Conservation (phyloP, 257 asterid genomes). For the Lithospermum erythrorhizon region DNA sequence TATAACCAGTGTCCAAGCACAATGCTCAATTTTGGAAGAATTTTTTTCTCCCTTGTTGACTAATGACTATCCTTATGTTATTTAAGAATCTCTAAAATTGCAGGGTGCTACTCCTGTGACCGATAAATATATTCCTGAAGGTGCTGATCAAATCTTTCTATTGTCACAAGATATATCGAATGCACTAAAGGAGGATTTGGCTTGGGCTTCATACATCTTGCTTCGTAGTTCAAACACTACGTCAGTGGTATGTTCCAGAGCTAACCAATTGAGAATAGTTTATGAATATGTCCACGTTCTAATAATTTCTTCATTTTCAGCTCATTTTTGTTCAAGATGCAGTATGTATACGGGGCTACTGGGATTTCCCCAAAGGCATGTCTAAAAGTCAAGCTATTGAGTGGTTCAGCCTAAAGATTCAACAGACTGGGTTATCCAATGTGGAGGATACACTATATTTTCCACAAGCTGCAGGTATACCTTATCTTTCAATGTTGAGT, state of each 20-base stretch:
- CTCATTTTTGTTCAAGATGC: constrained; percentile 51
- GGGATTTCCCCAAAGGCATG: constrained; percentile 52
- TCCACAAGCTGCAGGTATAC: constrained; percentile 48
- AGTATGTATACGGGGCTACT: constrained; percentile 85
- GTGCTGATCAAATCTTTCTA: constrained; percentile 57
- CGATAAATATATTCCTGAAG: constrained; percentile 54
- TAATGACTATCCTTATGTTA: no score
- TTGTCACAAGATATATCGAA: constrained; percentile 46
- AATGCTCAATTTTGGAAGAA: no score
- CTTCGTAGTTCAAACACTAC: constrained; percentile 80
- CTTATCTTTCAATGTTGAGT: neutral
- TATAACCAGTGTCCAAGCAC: no score
- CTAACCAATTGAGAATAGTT: neutral
- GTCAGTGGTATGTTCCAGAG: constrained; percentile 56
- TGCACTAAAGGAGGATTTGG: constrained; percentile 67
- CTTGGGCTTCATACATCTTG: constrained; percentile 84
- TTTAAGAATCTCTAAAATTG: constrained; percentile 2
- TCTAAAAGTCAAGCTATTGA: constrained; percentile 33
- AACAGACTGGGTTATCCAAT: constrained; percentile 36
- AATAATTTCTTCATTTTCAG: constrained; percentile 30
- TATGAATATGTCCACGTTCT: constrained; percentile 1
- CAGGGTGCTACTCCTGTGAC: constrained; percentile 61
- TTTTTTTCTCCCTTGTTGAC: no score
- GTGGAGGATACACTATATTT: constrained; percentile 58
- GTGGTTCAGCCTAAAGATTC: constrained; percentile 54